phyloP scores from a whole-genome alignment of 2,329 filamentous ascomycete species.

The Akanthomyces dipterigenus region DNA sequence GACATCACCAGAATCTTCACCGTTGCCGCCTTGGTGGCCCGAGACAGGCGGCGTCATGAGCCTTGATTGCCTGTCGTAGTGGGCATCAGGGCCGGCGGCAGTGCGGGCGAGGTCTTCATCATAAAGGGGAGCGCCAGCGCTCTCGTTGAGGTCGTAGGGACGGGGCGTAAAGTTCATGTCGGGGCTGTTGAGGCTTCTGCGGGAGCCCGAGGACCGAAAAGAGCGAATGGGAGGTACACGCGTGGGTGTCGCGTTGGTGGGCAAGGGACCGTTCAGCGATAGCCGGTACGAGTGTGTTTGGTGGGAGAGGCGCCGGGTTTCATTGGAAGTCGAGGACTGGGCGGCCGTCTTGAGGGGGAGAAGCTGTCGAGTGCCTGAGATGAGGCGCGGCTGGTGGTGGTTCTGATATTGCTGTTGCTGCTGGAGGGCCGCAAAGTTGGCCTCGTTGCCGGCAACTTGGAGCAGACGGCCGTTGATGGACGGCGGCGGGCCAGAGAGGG shows the following conservation, averaged over 20 bases:
- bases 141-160: slow-evolving; percentile 38
- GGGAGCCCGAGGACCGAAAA: slow-evolving; percentile 51
- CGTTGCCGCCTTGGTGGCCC: slow-evolving; percentile 28
- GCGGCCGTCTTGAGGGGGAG: slow-evolving; percentile 38
- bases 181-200: slow-evolving; percentile 45
- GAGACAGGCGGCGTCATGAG: slow-evolving; percentile 37
- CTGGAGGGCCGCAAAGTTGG: slow-evolving; percentile 18
- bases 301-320: slow-evolving; percentile 34
- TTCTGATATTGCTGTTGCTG: slow-evolving; percentile 19
- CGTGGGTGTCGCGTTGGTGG: slow-evolving; percentile 26
- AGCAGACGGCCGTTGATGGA: slow-evolving; percentile 27
- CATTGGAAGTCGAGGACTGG: slow-evolving; percentile 37
- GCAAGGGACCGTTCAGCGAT: slow-evolving; percentile 28
- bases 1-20: slow-evolving; percentile 51
- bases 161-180: slow-evolving; percentile 45
- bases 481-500: slow-evolving; percentile 24
- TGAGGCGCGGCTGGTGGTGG: background rate
- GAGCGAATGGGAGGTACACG: slow-evolving; percentile 48
- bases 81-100: slow-evolving; percentile 38
- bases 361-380: slow-evolving; percentile 38
- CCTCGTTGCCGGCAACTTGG: slow-evolving; percentile 24
- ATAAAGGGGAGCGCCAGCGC: slow-evolving; percentile 33
- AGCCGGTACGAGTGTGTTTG: slow-evolving; percentile 43
- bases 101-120: slow-evolving; percentile 42
- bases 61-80: slow-evolving; percentile 20